phyloP scores from a whole-genome alignment of 805 yeast species.

The Starmerella powellii region DNA sequence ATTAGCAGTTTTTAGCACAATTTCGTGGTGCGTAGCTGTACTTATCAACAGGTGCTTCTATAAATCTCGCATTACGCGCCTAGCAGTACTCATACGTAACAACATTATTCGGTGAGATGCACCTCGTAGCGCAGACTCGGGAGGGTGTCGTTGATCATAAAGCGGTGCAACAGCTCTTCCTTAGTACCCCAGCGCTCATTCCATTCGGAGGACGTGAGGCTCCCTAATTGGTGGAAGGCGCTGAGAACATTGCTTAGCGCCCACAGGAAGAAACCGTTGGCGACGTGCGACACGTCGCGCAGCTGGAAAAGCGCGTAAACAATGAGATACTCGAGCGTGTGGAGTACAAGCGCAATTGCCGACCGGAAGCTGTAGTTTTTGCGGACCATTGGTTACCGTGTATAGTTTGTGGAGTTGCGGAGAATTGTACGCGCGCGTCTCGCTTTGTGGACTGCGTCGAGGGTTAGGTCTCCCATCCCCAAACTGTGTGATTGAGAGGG shows the following conservation, averaged over 20 bases:
- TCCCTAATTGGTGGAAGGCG: background rate
- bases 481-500: no score
- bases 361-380: background rate
- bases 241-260: background rate
- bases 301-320: constrained; percentile 1
- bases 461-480: no score
- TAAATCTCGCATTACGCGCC: no score
- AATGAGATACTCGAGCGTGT: constrained; percentile 1
- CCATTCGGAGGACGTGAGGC: background rate
- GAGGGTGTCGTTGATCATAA: background rate
- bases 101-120: no score
- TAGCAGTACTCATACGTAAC: no score
- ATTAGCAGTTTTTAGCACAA: no score
- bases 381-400: no score
- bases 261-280: background rate
- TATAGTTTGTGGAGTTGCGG: no score
- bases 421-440: no score
- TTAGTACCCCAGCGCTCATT: constrained; percentile 1
- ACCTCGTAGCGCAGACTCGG: constrained; percentile 1
- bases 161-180: constrained; percentile 1
- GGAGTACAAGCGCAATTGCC: background rate
- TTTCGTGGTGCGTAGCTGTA: no score
- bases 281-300: constrained; percentile 5
- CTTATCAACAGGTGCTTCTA: no score
- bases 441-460: no score